Conservation (phyloP, 2,329 filamentous ascomycete genomes). For the Alternaria solani region DNA sequence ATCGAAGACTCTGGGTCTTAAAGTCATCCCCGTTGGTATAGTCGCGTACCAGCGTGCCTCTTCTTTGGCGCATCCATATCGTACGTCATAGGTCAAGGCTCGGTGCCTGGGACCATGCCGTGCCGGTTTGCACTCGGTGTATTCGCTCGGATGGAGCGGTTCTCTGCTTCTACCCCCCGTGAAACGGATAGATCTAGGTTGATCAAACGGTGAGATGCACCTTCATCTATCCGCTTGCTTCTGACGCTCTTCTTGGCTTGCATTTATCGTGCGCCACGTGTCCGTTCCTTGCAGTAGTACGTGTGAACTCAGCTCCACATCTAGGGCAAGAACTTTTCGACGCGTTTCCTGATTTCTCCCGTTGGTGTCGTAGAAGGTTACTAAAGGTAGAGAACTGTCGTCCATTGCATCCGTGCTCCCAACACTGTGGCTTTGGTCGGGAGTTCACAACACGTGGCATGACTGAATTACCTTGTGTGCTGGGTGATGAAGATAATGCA, state of each 20-base stretch:
- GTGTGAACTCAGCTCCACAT: conserved; percentile 91
- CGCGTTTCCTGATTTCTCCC: conserved; percentile 92
- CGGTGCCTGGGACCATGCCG: neutral
- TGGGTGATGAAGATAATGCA: conserved; percentile 40
- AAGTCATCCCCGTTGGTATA: neutral
- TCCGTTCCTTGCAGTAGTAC: conserved; percentile 87
- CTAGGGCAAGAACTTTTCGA: conserved; percentile 88
- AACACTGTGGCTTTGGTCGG: conserved; percentile 93
- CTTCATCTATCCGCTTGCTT: conserved; percentile 35
- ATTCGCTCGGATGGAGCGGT: neutral
- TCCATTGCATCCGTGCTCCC: conserved; percentile 96
- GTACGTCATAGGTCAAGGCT: neutral
- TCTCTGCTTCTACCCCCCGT: neutral
- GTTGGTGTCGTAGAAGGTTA: conserved; percentile 89
- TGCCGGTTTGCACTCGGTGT: neutral
- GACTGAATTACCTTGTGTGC: conserved; percentile 34
- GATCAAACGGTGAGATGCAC: neutral
- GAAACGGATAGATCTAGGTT: neutral
- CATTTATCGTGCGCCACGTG: conserved; percentile 90
- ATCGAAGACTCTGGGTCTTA: neutral
- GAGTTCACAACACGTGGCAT: conserved; percentile 71
- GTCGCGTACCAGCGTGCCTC: neutral
- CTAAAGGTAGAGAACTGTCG: conserved; percentile 96
- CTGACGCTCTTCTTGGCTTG: conserved; percentile 71
- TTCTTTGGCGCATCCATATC: neutral